phyloP scores from a whole-genome alignment of 345 rosid species.

The Pistacia integerrima region DNA sequence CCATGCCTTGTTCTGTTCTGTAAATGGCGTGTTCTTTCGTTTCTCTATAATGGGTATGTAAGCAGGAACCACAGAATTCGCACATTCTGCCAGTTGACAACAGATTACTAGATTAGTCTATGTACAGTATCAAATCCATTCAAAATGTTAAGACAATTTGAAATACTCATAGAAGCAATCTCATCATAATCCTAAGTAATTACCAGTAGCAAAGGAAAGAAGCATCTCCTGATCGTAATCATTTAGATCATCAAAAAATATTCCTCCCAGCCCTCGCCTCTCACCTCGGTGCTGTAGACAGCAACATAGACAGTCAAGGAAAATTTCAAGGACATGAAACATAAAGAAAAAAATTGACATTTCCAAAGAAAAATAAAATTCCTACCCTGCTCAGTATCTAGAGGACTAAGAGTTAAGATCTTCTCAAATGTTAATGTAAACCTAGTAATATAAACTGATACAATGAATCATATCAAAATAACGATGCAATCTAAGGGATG shows the following conservation, averaged over 20 bases:
- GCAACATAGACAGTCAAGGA: neutral
- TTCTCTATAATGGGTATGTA: conserved; percentile 86
- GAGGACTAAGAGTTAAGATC: neutral
- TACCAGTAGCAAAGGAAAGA: conserved; percentile 92
- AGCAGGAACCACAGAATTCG: conserved; percentile 88
- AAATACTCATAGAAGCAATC: neutral
- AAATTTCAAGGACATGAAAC: conserved; percentile 4
- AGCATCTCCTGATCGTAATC: conserved; percentile 94
- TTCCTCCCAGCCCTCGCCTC: conserved; percentile 97
- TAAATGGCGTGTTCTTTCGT: conserved; percentile 75
- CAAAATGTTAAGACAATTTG: neutral
- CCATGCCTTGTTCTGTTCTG: conserved; percentile 90
- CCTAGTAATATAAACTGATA: neutral
- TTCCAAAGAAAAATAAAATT: neutral
- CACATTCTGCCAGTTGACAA: conserved; percentile 65
- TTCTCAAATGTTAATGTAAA: neutral
- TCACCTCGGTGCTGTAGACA: conserved; percentile 83
- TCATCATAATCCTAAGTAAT: conserved; percentile 3
- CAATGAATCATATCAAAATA: too few relatives aligned
- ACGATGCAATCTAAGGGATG: too few relatives aligned
- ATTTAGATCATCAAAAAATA: conserved; percentile 96
- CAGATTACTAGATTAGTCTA: neutral
- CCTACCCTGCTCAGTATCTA: neutral
- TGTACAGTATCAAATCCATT: neutral
- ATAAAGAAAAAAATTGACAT: neutral